Percentiles rank a stretch among this genome's conserved stretches.
phyloP scores from a whole-genome alignment of 2,329 filamentous ascomycete species.

The Neoarthrinium moseri region DNA sequence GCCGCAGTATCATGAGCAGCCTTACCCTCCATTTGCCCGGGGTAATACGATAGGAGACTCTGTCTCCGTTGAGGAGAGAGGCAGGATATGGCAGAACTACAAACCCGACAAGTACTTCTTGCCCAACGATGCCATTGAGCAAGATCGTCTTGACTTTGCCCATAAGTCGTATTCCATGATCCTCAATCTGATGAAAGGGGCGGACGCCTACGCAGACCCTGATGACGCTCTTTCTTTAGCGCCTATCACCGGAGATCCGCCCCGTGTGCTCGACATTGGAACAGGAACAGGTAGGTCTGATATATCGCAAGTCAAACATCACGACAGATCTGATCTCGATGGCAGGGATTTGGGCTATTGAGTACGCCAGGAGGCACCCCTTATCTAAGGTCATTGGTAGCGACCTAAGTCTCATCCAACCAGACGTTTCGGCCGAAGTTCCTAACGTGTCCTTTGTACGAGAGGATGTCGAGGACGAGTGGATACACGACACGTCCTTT shows the following conservation, averaged over 20 bases:
- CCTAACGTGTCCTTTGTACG: constrained; percentile 6
- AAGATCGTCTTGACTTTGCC: neutral
- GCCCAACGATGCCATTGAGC: constrained; percentile 1
- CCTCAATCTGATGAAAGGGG: no score
- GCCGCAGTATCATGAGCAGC: no score
- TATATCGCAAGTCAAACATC: no score
- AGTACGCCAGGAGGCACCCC: constrained; percentile 6
- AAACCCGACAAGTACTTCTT: constrained; percentile 3
- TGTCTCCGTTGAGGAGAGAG: neutral
- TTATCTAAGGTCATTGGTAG: constrained; percentile 4
- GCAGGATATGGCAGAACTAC: constrained; percentile 2
- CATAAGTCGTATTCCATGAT: no score
- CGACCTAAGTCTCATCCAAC: constrained; percentile 10
- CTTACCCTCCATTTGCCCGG: no score
- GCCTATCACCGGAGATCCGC: neutral
- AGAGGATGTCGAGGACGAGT: constrained; percentile 7
- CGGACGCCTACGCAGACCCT: no score
- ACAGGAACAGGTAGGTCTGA: constrained; percentile 3
- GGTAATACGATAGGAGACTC: constrained; percentile 1
- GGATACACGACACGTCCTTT: neutral
- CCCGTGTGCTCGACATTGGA: constrained; percentile 3
- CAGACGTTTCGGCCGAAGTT: neutral
- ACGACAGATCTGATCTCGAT: no score
- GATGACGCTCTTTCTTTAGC: no score
- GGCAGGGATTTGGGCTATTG: constrained; percentile 10